These are phyloP conservation scores for Penicillium rolfsii DNA, from an alignment of 2,329 filamentous ascomycete genomes.

Conservation along the genomic window DNA sequence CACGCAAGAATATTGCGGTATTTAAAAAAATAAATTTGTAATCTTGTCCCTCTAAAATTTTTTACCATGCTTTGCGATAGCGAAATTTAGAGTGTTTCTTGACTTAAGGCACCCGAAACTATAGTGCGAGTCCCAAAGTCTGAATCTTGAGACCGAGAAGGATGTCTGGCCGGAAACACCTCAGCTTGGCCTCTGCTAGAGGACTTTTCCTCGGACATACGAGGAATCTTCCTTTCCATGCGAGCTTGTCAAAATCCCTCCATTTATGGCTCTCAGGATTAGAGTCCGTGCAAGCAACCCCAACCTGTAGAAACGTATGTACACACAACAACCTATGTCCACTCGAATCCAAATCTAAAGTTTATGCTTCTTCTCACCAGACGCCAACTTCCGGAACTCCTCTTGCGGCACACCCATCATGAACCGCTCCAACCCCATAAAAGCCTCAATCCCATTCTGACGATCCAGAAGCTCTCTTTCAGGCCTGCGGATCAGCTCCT, in stretches of 20 bases:
- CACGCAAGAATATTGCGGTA: not conserved
- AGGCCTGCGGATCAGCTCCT: slow-evolving; percentile 76
- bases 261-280: too few relatives aligned
- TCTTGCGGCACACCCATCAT: slow-evolving; percentile 78
- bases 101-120: not conserved
- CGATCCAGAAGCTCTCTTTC: slow-evolving; percentile 72
- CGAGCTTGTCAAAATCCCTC: too few relatives aligned
- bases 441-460: slow-evolving; percentile 82
- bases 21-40: not conserved
- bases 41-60: not conserved
- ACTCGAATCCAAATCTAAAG: slow-evolving; percentile 55
- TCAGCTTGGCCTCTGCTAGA: too few relatives aligned
- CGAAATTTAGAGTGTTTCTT: not conserved
- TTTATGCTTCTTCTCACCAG: slow-evolving; percentile 92
- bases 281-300: too few relatives aligned
- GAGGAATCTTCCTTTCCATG: too few relatives aligned
- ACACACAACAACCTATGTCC: not conserved
- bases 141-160: too few relatives aligned
- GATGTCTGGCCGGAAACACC: too few relatives aligned
- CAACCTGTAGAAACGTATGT: too few relatives aligned
- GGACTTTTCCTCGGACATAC: too few relatives aligned
- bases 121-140: not conserved
- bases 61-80: too few relatives aligned
- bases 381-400: slow-evolving; percentile 84
- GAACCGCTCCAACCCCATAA: slow-evolving; percentile 82